Evolutionary conservation across 2,329 filamentous ascomycete species (phyloP).

Genomic region (Akanthomyces lecanii): DNA sequence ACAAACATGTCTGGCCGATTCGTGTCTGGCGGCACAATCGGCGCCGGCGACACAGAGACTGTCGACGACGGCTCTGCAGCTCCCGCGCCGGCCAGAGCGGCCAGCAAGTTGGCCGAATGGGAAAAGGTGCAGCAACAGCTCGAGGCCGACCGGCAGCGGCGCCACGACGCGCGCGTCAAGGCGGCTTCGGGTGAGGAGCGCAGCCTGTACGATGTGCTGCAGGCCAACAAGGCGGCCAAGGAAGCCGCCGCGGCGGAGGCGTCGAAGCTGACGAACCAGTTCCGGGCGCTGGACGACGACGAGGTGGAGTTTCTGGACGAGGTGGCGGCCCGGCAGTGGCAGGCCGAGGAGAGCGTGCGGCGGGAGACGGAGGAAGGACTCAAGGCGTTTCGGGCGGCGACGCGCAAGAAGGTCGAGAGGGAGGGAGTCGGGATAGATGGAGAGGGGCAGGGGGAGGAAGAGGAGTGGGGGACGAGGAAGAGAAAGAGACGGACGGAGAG

Average conservation of each 20-base stretch:
- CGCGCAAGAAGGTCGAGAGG: conserved; percentile 29
- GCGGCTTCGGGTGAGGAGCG: conserved; percentile 47
- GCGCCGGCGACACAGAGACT: conserved; percentile 27
- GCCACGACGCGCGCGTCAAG: conserved; percentile 46
- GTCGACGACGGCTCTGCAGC: background rate
- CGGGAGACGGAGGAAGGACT: conserved; percentile 56
- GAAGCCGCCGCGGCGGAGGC: conserved; percentile 78
- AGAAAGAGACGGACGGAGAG: conserved; percentile 27
- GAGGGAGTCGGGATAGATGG: conserved; percentile 16
- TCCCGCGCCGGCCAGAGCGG: too few species aligned
- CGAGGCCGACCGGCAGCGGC: conserved; percentile 53
- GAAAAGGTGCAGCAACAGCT: conserved; percentile 60
- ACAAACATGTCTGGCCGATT: conserved; percentile 49
- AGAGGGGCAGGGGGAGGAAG: conserved; percentile 11
- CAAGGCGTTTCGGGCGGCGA: conserved; percentile 50
- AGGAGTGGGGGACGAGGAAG: conserved; percentile 26
- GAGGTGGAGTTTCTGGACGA: conserved; percentile 71
- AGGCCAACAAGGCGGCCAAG: conserved; percentile 82
- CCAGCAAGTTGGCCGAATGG: conserved; percentile 48
- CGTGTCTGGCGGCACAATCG: conserved; percentile 51
- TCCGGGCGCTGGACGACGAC: conserved; percentile 71
- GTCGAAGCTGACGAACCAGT: conserved; percentile 68
- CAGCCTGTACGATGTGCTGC: conserved; percentile 68
- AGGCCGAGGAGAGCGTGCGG: conserved; percentile 51
- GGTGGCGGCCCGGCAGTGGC: conserved; percentile 45